These are phyloP conservation scores for Cardamine chenopodiifolia DNA, from an alignment of 345 rosid genomes.

Conservation along the genomic window DNA sequence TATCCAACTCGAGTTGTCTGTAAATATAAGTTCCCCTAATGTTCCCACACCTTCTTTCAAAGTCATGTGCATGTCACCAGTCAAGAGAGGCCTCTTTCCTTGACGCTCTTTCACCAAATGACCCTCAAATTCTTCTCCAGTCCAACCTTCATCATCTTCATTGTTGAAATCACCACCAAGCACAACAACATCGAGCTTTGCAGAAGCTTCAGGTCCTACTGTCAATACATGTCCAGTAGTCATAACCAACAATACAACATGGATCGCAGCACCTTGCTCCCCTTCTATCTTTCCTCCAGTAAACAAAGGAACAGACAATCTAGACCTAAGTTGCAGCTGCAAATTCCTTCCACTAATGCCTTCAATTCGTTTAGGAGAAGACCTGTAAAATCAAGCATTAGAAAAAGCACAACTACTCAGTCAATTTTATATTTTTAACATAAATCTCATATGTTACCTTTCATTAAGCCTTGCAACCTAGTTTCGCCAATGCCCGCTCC, in stretches of 20 bases:
- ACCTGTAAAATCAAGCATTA: slow-evolving; percentile 47
- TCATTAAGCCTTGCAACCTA: slow-evolving; percentile 69
- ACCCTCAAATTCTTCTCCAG: slow-evolving; percentile 76
- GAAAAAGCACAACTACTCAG: background rate
- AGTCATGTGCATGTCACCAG: slow-evolving; percentile 82
- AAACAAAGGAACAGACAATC: slow-evolving; percentile 87
- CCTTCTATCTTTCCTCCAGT: slow-evolving; percentile 99
- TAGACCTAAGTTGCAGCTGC: slow-evolving; percentile 82
- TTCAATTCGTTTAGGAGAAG: slow-evolving; percentile 79
- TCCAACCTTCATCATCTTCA: slow-evolving; percentile 84
- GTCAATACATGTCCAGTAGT: slow-evolving; percentile 70
- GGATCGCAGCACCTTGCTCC: slow-evolving; percentile 92
- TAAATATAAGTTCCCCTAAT: slow-evolving; percentile 88
- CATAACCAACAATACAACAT: slow-evolving; percentile 66
- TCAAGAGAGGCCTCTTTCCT: slow-evolving; percentile 88
- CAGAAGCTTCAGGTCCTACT: slow-evolving; percentile 74
- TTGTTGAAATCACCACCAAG: slow-evolving; percentile 95
- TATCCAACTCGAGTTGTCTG: slow-evolving; percentile 98
- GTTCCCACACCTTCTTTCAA: slow-evolving; percentile 95
- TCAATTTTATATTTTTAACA: background rate
- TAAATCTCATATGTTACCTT: slow-evolving; percentile 48
- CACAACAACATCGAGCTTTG: slow-evolving; percentile 78
- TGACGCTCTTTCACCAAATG: slow-evolving; percentile 96
- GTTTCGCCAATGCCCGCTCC: slow-evolving; percentile 88
- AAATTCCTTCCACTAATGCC: slow-evolving; percentile 79